A percentile compares a stretch with the other conserved stretches of the same genome.
Evolutionary conservation across 345 rosid species (phyloP).

Genomic region (Eucalyptus virginea): DNA sequence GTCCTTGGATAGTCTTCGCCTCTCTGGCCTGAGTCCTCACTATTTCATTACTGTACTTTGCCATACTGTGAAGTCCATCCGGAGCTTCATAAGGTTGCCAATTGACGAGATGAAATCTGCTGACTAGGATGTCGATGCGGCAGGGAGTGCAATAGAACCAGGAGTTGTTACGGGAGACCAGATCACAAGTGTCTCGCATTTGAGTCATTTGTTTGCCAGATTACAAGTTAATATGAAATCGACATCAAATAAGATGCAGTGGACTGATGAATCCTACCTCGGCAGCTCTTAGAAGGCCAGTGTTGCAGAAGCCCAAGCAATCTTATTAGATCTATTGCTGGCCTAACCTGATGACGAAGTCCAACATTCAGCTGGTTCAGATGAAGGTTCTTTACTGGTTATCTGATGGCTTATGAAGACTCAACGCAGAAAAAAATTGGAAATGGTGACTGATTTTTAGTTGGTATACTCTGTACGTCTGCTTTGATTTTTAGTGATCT

Average conservation of each 20-base stretch:
- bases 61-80: slow-evolving; percentile 45
- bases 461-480: background rate
- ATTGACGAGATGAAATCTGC: slow-evolving; percentile 52
- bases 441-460: background rate
- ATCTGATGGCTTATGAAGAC: background rate
- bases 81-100: slow-evolving; percentile 50
- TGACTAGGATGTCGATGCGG: slow-evolving; percentile 55
- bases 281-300: background rate
- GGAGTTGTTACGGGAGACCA: slow-evolving; percentile 30
- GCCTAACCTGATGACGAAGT: background rate
- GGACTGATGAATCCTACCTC: background rate
- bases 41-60: slow-evolving; percentile 42
- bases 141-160: slow-evolving; percentile 46
- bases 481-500: background rate
- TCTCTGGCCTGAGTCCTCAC: slow-evolving; percentile 26
- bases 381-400: background rate
- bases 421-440: background rate
- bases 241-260: background rate
- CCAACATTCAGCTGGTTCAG: background rate
- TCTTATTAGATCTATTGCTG: background rate
- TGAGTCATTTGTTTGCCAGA: background rate
- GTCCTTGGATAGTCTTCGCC: slow-evolving; percentile 37
- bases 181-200: slow-evolving; percentile 67
- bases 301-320: background rate
- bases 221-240: background rate